Conservation (phyloP, 2,329 filamentous ascomycete species). For the Alternaria novae-zelandiae region DNA sequence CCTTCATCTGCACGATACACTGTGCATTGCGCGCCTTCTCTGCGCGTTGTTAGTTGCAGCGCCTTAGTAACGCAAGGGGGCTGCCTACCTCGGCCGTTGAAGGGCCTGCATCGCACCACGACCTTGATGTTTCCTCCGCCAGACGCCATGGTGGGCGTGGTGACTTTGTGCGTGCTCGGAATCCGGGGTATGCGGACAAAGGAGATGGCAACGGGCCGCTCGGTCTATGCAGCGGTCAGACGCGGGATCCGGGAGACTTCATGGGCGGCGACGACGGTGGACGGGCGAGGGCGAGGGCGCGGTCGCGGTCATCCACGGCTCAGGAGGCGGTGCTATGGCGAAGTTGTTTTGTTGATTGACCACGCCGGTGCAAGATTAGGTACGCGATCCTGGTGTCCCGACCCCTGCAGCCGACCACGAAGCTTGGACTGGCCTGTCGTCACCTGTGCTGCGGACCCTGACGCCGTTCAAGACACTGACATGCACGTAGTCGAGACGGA, state of each 20-base stretch:
- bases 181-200: conserved; percentile 16
- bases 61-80: neutral
- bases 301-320: conserved; percentile 11
- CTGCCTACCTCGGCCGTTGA: conserved; percentile 84
- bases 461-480: neutral
- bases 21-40: conserved; percentile 89
- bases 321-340: conserved; percentile 33
- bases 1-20: conserved; percentile 98
- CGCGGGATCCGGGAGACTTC: conserved; percentile 32
- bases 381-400: conserved; percentile 33
- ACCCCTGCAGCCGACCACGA: conserved; percentile 13
- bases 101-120: conserved; percentile 93
- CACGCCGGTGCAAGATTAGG: conserved; percentile 29
- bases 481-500: neutral
- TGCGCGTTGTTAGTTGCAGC: conserved; percentile 50
- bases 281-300: neutral
- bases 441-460: conserved; percentile 8
- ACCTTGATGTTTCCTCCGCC: conserved; percentile 99
- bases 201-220: conserved; percentile 24
- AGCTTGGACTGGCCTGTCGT: conserved; percentile 1
- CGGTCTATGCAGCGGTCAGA: conserved; percentile 25
- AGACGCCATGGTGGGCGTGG: conserved; percentile 62
- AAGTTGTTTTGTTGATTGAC: conserved; percentile 31
- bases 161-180: neutral
- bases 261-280: conserved; percentile 30